Conservation (phyloP, 176 grass and related monocot species). For the Aegilops sharonensis region DNA sequence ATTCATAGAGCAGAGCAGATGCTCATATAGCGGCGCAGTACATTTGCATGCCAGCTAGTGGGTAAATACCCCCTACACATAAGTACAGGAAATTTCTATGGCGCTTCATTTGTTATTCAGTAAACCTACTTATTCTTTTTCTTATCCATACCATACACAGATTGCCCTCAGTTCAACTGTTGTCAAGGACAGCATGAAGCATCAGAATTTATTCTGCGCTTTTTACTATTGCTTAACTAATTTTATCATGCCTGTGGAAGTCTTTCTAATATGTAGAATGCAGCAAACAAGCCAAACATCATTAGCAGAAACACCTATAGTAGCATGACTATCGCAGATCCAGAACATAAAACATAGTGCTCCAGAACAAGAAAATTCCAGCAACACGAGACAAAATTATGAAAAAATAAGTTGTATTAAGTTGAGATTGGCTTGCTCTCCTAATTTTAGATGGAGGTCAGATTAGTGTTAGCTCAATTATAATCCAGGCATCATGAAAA, state of each 20-base stretch:
- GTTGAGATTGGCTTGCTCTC: neutral
- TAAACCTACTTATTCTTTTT: neutral
- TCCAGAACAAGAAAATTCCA: neutral
- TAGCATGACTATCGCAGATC: neutral
- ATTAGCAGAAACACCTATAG: neutral
- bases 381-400: neutral
- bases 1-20: neutral
- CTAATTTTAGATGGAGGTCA: neutral
- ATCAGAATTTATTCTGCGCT: neutral
- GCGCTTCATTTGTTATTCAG: neutral
- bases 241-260: neutral
- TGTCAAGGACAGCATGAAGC: neutral
- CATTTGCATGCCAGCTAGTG: neutral
- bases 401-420: neutral
- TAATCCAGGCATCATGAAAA: conserved; percentile 10
- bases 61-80: neutral
- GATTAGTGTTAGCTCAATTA: neutral
- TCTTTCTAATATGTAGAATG: neutral
- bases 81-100: conserved; percentile 5
- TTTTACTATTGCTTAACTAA: neutral
- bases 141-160: neutral
- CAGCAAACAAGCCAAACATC: neutral
- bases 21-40: neutral
- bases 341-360: neutral
- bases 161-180: neutral